Evolutionary conservation across 2,329 filamentous ascomycete genomes (phyloP), one percentile per base, ranked within the genome.

Genomic region (Metarhizium brunneum): DNA sequence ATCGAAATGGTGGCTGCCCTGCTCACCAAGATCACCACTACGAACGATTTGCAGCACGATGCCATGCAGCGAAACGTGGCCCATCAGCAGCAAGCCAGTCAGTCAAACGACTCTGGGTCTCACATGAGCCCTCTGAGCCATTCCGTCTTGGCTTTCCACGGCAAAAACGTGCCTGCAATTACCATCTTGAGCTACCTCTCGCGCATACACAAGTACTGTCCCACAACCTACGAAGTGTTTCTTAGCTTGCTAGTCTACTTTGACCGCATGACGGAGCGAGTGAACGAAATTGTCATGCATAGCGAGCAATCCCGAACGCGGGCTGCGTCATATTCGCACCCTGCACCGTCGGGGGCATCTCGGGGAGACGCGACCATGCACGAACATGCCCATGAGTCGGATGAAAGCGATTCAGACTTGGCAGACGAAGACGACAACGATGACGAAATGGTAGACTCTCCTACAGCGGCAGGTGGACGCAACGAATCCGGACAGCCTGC

Each of bases 1-100:
- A 99, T 99, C 68, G 92, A 97, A 71, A 97, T 99, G 94, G 94
- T 99, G 4, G 94, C 94, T 4, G 94, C 92, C 6, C 80, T 99
- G 29, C 77, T 99, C 59, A 96, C 92, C 56, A 97, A 97, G 71
- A 99, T 99, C 64, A 97, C 94, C 6, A 90, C 90, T 3, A 96
- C 92, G 56, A 99, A 99, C 68, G 94, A 99, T 68, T 76, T 87
- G 53, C 92, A 97, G 69, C 92, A 97, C 71, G 90, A 96, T 68
- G 88, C 92, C 60, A 73, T 96, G 61, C 90, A 96, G 71, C 84
- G 90, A 55, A 83, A 82, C 58, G 79, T 76, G 3, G 71, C 77
- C n/a, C 80, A 83, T 56, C 78, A 82, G 58, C 79, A 81, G 56
- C 80, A 82, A 60, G 80, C 78, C 49, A 74, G 67, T 59, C 71